These are phyloP conservation scores for Xerocomellus dryophilus DNA, from an alignment of 768 basidiomycete genomes.

Conservation along the genomic window DNA sequence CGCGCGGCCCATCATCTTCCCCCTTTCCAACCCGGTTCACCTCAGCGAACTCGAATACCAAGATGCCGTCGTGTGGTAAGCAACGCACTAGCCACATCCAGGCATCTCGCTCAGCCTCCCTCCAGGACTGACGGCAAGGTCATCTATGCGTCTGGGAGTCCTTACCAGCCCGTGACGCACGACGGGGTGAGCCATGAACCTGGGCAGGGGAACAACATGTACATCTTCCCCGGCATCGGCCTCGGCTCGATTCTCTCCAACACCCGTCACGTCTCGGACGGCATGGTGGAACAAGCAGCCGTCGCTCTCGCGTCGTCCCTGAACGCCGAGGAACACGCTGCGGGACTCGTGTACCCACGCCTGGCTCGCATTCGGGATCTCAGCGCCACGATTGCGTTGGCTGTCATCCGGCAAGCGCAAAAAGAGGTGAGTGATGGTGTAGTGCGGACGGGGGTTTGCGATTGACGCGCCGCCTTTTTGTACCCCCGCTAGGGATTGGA, in stretches of 20 bases:
- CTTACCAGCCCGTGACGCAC: slow-evolving; percentile 54
- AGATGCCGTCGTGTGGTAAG: slow-evolving; percentile 58
- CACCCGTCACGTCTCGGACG: slow-evolving; percentile 58
- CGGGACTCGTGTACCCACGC: slow-evolving; percentile 65
- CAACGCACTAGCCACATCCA: neutral
- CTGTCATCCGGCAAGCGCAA: slow-evolving; percentile 65
- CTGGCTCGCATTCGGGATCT: slow-evolving; percentile 64
- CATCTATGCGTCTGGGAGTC: slow-evolving; percentile 72
- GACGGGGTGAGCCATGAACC: slow-evolving; percentile 52
- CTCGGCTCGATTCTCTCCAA: slow-evolving; percentile 59
- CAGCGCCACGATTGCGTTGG: slow-evolving; percentile 56
- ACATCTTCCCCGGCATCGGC: slow-evolving; percentile 62
- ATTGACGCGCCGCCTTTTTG: neutral
- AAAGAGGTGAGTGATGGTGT: slow-evolving; percentile 44
- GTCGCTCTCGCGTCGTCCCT: slow-evolving; percentile 59
- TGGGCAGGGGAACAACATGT: slow-evolving; percentile 83
- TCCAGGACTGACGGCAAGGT: slow-evolving; percentile 59
- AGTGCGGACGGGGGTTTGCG: neutral
- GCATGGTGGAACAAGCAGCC: slow-evolving; percentile 66
- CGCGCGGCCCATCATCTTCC: slow-evolving; percentile 74
- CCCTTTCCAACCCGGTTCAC: slow-evolving; percentile 70
- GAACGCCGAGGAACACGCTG: slow-evolving; percentile 49
- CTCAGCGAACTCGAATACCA: slow-evolving; percentile 58
- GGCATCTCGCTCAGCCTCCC: neutral
- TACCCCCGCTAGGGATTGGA: slow-evolving; percentile 33